Evolutionary conservation across 1,284 basidiomycete genomes (phyloP).

Genomic region (Malassezia brasiliensis): DNA sequence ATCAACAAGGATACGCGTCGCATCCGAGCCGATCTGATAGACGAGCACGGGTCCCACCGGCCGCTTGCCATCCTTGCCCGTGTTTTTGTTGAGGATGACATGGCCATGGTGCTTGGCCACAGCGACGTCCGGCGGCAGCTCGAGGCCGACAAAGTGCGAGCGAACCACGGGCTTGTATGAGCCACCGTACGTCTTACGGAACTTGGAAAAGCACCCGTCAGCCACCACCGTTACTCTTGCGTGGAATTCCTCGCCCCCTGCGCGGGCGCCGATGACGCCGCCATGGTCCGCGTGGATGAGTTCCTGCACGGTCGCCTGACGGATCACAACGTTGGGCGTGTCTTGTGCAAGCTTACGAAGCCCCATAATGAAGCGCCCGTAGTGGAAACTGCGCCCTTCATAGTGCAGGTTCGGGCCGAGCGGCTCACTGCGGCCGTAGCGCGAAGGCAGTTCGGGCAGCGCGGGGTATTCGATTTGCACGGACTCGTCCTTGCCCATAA

Average conservation of each 20-base stretch:
- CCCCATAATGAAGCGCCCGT: slow-evolving; percentile 79
- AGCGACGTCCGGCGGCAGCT: slow-evolving; percentile 57
- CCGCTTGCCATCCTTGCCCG: not conserved
- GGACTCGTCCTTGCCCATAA: slow-evolving; percentile 54
- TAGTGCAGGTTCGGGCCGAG: slow-evolving; percentile 42
- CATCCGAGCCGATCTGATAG: slow-evolving; percentile 66
- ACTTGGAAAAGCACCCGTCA: slow-evolving; percentile 89
- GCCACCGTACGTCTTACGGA: slow-evolving; percentile 55
- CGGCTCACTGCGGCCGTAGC: slow-evolving; percentile 20
- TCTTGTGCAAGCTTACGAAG: slow-evolving; percentile 61
- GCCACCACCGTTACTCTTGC: slow-evolving; percentile 78
- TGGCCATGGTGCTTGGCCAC: slow-evolving; percentile 61
- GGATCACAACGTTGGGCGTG: slow-evolving; percentile 33
- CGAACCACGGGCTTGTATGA: slow-evolving; percentile 53
- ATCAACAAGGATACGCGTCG: slow-evolving; percentile 87
- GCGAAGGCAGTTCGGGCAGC: slow-evolving; percentile 16
- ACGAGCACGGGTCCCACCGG: slow-evolving; percentile 66
- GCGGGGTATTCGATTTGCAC: slow-evolving; percentile 83
- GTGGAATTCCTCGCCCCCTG: slow-evolving; percentile 44
- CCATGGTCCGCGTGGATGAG: slow-evolving; percentile 26
- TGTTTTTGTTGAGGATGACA: slow-evolving; percentile 59
- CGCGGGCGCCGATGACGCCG: slow-evolving; percentile 27
- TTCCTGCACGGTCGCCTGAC: slow-evolving; percentile 36
- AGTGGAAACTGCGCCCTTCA: slow-evolving; percentile 75
- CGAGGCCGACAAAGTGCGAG: slow-evolving; percentile 71